Evolutionary conservation across 164 flowering plant species (phyloP).

Genomic region (Annona squamosa): DNA sequence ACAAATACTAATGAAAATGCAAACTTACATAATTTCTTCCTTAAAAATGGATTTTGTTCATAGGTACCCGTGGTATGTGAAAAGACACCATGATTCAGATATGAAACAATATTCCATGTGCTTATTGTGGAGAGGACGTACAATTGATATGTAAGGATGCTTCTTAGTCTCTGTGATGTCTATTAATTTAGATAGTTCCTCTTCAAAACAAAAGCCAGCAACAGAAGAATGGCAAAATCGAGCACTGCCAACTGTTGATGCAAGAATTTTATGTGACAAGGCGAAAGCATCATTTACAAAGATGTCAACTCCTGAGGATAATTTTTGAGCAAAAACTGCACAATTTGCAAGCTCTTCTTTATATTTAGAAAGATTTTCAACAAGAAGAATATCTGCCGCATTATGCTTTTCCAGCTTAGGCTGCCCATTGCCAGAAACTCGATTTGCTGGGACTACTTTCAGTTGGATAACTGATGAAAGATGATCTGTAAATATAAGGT

Average conservation of each 20-base stretch:
- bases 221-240: constrained; percentile 52
- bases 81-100: background rate
- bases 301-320: constrained; percentile 67
- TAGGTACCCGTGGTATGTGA: too few relatives aligned
- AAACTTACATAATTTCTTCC: background rate
- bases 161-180: constrained; percentile 26
- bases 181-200: constrained; percentile 40
- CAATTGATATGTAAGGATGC: constrained; percentile 63
- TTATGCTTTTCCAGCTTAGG: constrained; percentile 20
- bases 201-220: constrained; percentile 82
- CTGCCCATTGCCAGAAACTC: constrained; percentile 20
- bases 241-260: constrained; percentile 79
- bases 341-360: constrained; percentile 64
- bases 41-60: too few relatives aligned
- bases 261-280: constrained; percentile 70
- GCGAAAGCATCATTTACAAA: constrained; percentile 85
- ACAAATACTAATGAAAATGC: background rate
- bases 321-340: constrained; percentile 40
- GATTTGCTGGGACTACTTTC: constrained; percentile 40
- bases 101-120: background rate
- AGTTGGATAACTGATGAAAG: constrained; percentile 53
- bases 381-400: constrained; percentile 41
- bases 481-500: constrained; percentile 39
- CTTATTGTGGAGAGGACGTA: constrained; percentile 21
- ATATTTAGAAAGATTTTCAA: constrained; percentile 53